Base-by-base conservation (phyloP, 2,329 filamentous ascomycete species). In the Bipolaris victoriae region DNA sequence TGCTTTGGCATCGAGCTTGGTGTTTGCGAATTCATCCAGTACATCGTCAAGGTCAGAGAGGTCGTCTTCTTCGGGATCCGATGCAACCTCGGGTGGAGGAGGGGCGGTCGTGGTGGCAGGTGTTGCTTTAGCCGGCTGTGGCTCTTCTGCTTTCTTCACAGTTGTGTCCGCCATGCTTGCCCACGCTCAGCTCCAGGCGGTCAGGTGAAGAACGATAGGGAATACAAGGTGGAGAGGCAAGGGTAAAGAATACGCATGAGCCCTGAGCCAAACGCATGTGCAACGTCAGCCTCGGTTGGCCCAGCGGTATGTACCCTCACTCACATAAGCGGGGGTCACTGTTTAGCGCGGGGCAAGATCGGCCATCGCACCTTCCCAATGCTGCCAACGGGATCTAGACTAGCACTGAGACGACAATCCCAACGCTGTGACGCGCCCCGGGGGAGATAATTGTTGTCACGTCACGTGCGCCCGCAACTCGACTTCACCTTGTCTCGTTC, bases 1-100 rank as follows among this genome's bases (percentile, higher is more conserved):
- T 43, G 75, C 71, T 73, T 81, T 83, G 66, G 77, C 71, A 64
- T 85, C 80, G 57, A 88, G 68, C 64, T 88, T 87, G 49, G 83
- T 82, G 26, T 89, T 79, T 40, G 89, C 88, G 78, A 99, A 99
- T 63, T 97, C 90, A 73, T 97, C 92, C 24, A 99, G 88, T 77
- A 98, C 90, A 68, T 98, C 94, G 78, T 99, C 95, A 43, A 99
- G 81, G 70, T 98, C 95, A 71, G 97, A 91, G 18, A 95, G 80
- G 66, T 95, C 91, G 76, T 95, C 95, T 77, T 96, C 93, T 64
- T 98, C 94, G 6, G 93, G 94, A 70, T 97, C 94, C 18, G 92
- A 89, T 15, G 90, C 87, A 65, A 75, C 70, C 41, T 77, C 76
- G 39, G 52, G 31, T 45, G 55, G 55, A 41, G 65, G 63, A 60